Base-by-base conservation (phyloP, 148 eudicot genomes). In the Polygonum aviculare region DNA sequence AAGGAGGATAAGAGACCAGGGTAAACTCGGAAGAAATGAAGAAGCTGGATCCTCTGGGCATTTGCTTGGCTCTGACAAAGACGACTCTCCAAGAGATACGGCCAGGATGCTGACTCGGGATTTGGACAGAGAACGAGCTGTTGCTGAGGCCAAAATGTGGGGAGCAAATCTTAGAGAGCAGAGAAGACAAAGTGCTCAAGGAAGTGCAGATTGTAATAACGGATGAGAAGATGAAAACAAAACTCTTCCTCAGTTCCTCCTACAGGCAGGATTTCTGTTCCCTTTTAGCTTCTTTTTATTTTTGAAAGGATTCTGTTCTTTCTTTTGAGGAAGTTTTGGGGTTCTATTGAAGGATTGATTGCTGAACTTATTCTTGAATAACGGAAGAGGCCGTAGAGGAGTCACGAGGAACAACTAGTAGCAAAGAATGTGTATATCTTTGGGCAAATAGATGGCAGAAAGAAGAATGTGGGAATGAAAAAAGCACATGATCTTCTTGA, bases 101-200 rank as follows among this genome's bases (percentile, higher is more conserved):
- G 85, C 84, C 0, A 86, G 85, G 79, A 89, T 86, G 86, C 55
- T 85, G 74, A 88, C 83, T 63, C 80, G 81, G 79, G 96, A 91
- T 73, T 74, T 81, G 67, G 92, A 88, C 12, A 85, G 97, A 70
- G 97, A 92, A 82, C 76, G 93, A 18, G 94, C 93, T 4, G 97
- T 92, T 78, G 95, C 95, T 4, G 97, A 90, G 81, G 95, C 97
- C 16, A 92, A 90, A 80, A 85, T 92, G 91, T 92, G 97, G 95
- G 97, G 91, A 35, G 97, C 87, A 72, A 91, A 89, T 77, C 84
- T 83, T 85, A 74, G 91, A 40, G 90, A 87, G 75, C 87, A 88
- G 65, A 78, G 90, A 84, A 79, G 93, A 50, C 89, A 86, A 86
- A 88, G 78, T 70, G 89, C 82, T 12, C 87, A 76, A 76, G 84